phyloP scores from a whole-genome alignment of 257 asterid species.

The Ilex aquifolium region DNA sequence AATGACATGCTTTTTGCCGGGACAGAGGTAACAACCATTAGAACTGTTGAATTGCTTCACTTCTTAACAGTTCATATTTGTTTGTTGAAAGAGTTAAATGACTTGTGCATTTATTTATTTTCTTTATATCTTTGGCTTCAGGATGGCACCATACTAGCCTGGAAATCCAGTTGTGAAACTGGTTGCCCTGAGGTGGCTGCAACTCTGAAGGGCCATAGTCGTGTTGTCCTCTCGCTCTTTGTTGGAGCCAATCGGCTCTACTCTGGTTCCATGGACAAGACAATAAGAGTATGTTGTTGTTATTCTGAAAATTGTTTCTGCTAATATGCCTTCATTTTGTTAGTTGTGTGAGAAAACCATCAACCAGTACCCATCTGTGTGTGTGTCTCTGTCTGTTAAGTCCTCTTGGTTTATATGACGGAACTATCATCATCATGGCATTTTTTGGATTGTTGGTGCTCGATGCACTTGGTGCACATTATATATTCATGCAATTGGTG shows the following conservation, averaged over 20 bases:
- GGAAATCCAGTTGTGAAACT: conserved; percentile 34
- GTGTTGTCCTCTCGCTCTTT: conserved; percentile 36
- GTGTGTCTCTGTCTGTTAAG: too few species aligned
- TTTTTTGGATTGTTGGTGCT: background rate
- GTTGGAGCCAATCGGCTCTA: conserved; percentile 43
- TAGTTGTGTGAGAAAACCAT: background rate
- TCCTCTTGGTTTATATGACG: too few species aligned
- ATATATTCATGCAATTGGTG: background rate
- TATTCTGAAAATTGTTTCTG: background rate
- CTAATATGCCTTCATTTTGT: background rate
- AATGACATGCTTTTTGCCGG: conserved; percentile 53
- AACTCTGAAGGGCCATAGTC: conserved; percentile 35
- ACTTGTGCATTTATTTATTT: background rate
- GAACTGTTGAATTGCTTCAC: background rate
- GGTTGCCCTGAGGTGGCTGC: conserved; percentile 23
- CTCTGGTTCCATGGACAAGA: conserved; percentile 48
- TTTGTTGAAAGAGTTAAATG: background rate
- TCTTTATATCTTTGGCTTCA: conserved; percentile 16
- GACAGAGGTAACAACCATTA: conserved; percentile 31
- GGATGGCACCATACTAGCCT: conserved; percentile 56
- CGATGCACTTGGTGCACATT: too few species aligned
- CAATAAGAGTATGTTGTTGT: conserved; percentile 35
- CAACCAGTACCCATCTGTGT: background rate
- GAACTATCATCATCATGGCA: background rate
- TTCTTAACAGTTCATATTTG: background rate